Evolutionary conservation across 1,139 yeast genomes (phyloP), one percentile per base, ranked within the genome.

Genomic region (Tardiomyces depauwii): DNA sequence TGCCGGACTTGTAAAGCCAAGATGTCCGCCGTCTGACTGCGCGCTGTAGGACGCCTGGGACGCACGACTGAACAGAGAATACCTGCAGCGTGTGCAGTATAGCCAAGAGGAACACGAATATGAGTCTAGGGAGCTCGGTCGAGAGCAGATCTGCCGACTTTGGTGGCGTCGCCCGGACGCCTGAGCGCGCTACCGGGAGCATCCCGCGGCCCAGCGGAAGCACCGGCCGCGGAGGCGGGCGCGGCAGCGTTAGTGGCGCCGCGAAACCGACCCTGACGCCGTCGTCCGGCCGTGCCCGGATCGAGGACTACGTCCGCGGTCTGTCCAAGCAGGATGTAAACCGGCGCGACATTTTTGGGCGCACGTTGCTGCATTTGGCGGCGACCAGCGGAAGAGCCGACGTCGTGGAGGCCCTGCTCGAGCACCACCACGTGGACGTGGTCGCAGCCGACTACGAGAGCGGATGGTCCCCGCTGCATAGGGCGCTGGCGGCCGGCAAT

Each of bases 401-500:
- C 44, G 60, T 73, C 18, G 64, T 83, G 30, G 56, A 63, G 21
- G 66, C 67, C 40, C 53, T 83, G 6, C 61, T 82, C 39, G 71
- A 71, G 48, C 72, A 76, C 53, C 69, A 73, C 7, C 70, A 73
- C 42, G 56, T 71, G 11, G 72, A 80, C 42, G 52, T 79, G 1
- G 55, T 60, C 11, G 60, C 73, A 0, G 64, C 70, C 1, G 96
- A 89, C 60, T 69, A 68, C 47, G 96, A 89, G 61, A 86, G 77
- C 58, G 86, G 88, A 1, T 88, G 95, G 84, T 83, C 86, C 39
- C 78, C 88, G 30, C 67, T 88, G 41, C 96, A 89, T 62, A 76
- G 77, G 55, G 80, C 79, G 40, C 70, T 82, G 40, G 78, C 69
- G 55, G 66, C 71, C 58, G 87, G 83, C 49, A 72, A 80, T 47